Evolutionary conservation across 441 rosid species (phyloP).

Genomic region (Erodium chrysanthum): DNA sequence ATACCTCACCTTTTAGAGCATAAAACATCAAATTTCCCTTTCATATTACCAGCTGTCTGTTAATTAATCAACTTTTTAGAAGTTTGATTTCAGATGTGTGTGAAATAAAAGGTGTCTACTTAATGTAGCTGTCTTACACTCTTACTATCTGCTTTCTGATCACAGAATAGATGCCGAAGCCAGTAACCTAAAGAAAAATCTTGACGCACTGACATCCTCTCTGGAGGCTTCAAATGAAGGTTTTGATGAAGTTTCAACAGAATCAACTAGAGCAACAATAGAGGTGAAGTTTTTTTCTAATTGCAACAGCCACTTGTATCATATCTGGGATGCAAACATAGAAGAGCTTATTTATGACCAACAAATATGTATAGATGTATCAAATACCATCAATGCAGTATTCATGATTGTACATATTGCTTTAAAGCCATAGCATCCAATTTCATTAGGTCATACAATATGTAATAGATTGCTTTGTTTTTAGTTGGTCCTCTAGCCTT

Average conservation of each 20-base stretch:
- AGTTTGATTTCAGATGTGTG: not conserved
- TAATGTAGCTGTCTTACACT: constrained; percentile 15
- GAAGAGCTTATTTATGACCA: not conserved
- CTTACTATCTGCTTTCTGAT: constrained; percentile 23
- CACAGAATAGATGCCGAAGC: constrained; percentile 88
- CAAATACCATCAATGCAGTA: not conserved
- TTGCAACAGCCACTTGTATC: constrained; percentile 8
- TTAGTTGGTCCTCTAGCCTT: not conserved
- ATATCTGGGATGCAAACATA: not conserved
- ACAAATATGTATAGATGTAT: not conserved
- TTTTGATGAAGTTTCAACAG: constrained; percentile 36
- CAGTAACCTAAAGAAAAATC: constrained; percentile 52
- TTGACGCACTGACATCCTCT: constrained; percentile 36
- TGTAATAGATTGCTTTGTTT: not conserved
- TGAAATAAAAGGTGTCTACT: not conserved
- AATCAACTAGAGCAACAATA: constrained; percentile 38
- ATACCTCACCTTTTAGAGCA: too few species aligned
- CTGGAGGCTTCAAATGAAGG: constrained; percentile 33
- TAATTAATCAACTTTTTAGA: not conserved
- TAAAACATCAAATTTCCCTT: too few species aligned
- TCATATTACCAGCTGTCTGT: not conserved
- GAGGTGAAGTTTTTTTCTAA: constrained; percentile 41
- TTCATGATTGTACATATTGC: not conserved
- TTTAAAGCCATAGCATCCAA: not conserved
- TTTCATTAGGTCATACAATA: not conserved